These are phyloP conservation scores for Lecanicillium sp. DNA, from an alignment of 2,329 filamentous ascomycete species.

Conservation along the genomic window DNA sequence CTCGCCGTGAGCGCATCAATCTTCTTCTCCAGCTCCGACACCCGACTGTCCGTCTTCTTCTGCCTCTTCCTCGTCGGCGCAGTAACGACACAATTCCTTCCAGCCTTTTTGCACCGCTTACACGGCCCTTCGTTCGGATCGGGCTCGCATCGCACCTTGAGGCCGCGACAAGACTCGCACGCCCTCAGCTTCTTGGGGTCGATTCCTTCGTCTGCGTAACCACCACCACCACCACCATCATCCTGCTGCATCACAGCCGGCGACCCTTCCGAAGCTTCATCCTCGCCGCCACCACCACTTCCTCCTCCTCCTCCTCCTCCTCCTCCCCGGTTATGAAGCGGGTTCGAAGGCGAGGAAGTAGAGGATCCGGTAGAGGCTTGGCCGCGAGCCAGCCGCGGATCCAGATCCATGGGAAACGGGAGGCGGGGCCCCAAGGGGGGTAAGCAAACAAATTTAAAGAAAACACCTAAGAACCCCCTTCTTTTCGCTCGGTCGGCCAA, in stretches of 20 bases:
- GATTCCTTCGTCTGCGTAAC: conserved; percentile 11
- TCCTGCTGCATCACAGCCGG: neutral
- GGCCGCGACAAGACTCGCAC: conserved; percentile 65
- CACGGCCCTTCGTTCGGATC: conserved; percentile 59
- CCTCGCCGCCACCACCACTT: too few relatives aligned
- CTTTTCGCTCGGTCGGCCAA: too few relatives aligned
- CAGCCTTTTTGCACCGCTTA: conserved; percentile 71
- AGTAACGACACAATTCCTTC: conserved; percentile 69
- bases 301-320: neutral
- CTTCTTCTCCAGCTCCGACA: conserved; percentile 86
- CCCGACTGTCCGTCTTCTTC: conserved; percentile 85
- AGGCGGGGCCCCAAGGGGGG: too few relatives aligned
- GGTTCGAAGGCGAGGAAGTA: neutral
- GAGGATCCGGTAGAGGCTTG: neutral
- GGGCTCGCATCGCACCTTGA: conserved; percentile 81
- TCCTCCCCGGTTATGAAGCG: neutral
- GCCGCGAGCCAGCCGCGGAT: too few relatives aligned
- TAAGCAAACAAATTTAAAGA: too few relatives aligned
- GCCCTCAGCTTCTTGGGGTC: conserved; percentile 62
- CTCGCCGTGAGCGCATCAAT: conserved; percentile 82
- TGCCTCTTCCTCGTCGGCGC: conserved; percentile 69
- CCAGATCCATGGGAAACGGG: too few relatives aligned
- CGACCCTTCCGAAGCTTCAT: conserved; percentile 7
- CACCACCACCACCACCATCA: neutral
- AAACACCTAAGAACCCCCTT: too few relatives aligned